These are phyloP conservation scores for Starmerella cellae DNA, from an alignment of 805 yeast genomes.

Conservation along the genomic window DNA sequence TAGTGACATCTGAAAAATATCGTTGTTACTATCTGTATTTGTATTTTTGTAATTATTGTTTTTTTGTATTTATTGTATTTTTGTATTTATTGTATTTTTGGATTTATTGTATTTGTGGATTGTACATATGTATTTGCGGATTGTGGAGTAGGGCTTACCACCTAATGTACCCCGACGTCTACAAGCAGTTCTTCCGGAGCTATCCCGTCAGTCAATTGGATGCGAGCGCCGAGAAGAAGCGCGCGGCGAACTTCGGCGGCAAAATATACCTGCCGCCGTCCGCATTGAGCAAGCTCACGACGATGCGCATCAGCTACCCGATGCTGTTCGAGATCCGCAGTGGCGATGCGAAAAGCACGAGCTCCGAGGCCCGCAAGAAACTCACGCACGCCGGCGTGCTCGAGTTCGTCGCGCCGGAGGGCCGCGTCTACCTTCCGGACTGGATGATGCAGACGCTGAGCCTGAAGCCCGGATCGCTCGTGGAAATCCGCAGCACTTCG, in stretches of 20 bases:
- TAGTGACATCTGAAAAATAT: too few species aligned
- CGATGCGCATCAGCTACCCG: constrained; percentile 87
- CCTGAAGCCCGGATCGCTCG: constrained; percentile 64
- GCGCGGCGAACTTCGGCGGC: constrained; percentile 80
- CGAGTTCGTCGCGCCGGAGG: constrained; percentile 95
- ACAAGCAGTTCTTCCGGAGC: constrained; percentile 81
- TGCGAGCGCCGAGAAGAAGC: constrained; percentile 40
- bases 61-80: too few species aligned
- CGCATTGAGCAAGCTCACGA: constrained; percentile 71
- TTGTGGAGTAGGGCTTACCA: too few species aligned
- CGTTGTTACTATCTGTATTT: too few species aligned
- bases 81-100: too few species aligned
- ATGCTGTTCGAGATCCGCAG: constrained; percentile 66
- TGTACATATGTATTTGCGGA: background rate
- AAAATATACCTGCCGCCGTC: constrained; percentile 91
- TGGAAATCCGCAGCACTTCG: constrained; percentile 58
- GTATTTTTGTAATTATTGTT: too few species aligned
- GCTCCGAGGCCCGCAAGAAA: constrained; percentile 22
- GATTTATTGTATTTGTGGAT: background rate
- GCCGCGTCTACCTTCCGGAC: constrained; percentile 83
- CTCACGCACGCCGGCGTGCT: constrained; percentile 85
- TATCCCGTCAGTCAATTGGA: constrained; percentile 89
- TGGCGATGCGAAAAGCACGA: constrained; percentile 27
- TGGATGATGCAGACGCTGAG: constrained; percentile 86
- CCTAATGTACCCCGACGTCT: constrained; percentile 29